Evolutionary conservation across 176 grass and related monocot species (phyloP).

Genomic region (Avena atlantica): DNA sequence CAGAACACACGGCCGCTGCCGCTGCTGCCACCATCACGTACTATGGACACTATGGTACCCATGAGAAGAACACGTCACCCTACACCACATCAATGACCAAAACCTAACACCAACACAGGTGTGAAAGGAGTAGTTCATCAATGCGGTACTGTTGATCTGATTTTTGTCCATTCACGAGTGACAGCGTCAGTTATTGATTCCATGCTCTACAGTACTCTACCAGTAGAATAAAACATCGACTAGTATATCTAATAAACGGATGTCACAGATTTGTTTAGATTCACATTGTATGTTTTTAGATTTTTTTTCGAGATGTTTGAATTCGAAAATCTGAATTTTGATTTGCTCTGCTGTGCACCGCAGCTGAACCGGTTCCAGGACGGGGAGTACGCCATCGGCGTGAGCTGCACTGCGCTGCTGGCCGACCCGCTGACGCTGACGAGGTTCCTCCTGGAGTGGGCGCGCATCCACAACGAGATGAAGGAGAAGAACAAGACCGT

Average conservation of each 20-base stretch:
- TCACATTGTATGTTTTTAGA: too few relatives aligned
- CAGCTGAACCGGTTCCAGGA: constrained; percentile 80
- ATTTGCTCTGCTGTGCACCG: background rate
- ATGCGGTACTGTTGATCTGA: background rate
- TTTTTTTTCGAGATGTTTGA: background rate
- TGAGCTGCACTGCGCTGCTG: constrained; percentile 73
- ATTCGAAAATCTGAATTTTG: background rate
- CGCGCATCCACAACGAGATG: constrained; percentile 55
- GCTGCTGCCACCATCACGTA: background rate
- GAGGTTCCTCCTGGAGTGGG: constrained; percentile 79
- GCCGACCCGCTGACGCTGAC: constrained; percentile 63
- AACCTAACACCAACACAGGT: too few relatives aligned
- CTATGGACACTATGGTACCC: too few relatives aligned
- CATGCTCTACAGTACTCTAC: background rate
- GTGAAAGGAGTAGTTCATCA: background rate
- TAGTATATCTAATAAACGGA: too few relatives aligned
- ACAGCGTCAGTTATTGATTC: background rate
- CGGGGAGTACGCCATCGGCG: constrained; percentile 72
- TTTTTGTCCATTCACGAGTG: background rate
- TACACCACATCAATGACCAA: background rate
- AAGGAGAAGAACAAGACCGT: constrained; percentile 32
- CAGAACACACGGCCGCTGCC: background rate
- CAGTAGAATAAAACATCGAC: too few relatives aligned
- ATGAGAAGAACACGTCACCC: too few relatives aligned
- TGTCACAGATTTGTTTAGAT: too few relatives aligned